A percentile compares a stretch with the other conserved stretches of the same genome.
Conservation (phyloP, 2,329 filamentous ascomycete species). For the Pseudocercospora musae region DNA sequence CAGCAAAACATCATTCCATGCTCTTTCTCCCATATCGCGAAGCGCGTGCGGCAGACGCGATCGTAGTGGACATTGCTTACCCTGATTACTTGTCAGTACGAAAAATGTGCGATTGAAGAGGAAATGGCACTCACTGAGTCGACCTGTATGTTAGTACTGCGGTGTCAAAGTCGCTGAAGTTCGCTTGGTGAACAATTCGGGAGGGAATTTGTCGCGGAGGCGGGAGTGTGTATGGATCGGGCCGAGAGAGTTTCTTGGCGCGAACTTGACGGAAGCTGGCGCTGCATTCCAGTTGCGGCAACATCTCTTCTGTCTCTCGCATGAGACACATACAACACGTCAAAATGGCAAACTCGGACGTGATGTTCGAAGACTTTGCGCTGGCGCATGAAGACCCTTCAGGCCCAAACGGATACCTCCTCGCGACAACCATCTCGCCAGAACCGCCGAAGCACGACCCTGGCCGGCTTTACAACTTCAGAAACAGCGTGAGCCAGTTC, state of each 20-base stretch:
- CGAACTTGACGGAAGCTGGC: neutral
- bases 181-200: neutral
- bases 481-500: slow-evolving; percentile 65
- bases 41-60: neutral
- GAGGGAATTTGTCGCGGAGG: neutral
- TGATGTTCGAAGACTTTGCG: slow-evolving; percentile 70
- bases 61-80: neutral
- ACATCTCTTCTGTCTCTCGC: neutral
- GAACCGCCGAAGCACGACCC: slow-evolving; percentile 61
- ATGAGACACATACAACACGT: neutral
- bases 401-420: slow-evolving; percentile 66
- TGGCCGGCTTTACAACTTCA: slow-evolving; percentile 66
- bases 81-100: neutral
- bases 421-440: slow-evolving; percentile 74
- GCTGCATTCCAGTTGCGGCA: neutral
- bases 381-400: slow-evolving; percentile 62
- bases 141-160: slow-evolving; percentile 2
- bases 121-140: neutral
- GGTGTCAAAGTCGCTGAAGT: neutral
- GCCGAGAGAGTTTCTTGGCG: slow-evolving; percentile 12
- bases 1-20: neutral
- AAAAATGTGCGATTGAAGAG: neutral
- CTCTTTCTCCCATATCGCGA: slow-evolving; percentile 4
- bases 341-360: slow-evolving; percentile 42
- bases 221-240: neutral